Evolutionary conservation across 345 rosid genomes (phyloP).

Genomic region (Erysimum cheiranthoides): DNA sequence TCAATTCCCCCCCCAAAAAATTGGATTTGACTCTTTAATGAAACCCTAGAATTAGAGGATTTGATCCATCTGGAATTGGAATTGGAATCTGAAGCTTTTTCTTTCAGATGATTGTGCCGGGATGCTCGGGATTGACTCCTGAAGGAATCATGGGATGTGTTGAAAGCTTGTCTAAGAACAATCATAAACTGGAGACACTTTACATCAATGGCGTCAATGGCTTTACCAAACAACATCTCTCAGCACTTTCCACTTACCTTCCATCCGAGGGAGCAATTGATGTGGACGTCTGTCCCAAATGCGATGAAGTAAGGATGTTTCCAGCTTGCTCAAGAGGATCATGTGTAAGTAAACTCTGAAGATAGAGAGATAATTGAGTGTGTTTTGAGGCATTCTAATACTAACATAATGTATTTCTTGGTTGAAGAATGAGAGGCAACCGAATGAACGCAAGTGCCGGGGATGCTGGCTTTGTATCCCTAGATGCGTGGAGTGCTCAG

Average conservation of each 20-base stretch:
- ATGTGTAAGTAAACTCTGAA: conserved; percentile 44
- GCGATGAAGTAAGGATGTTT: conserved; percentile 64
- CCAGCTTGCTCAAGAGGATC: conserved; percentile 58
- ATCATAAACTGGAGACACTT: conserved; percentile 47
- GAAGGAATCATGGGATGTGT: conserved; percentile 72
- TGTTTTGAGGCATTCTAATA: background rate
- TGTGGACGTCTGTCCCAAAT: conserved; percentile 68
- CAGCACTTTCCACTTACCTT: conserved; percentile 48
- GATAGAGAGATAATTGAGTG: background rate
- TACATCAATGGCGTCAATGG: conserved; percentile 59
- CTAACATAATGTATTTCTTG: background rate
- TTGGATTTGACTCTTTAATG: background rate
- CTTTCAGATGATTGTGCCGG: conserved; percentile 60
- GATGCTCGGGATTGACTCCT: conserved; percentile 69
- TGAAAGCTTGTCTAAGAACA: conserved; percentile 49
- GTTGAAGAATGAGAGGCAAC: conserved; percentile 34
- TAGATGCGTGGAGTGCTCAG: conserved; percentile 72
- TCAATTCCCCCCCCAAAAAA: too few relatives aligned
- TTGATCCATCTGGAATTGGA: background rate
- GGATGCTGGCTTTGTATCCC: conserved; percentile 69
- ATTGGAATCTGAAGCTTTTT: background rate
- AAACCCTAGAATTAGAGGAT: background rate
- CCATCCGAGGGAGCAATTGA: conserved; percentile 44
- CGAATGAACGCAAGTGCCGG: conserved; percentile 47
- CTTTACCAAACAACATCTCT: conserved; percentile 61